phyloP scores from a whole-genome alignment of 2,329 filamentous ascomycete genomes.

The Davidsoniella virescens region DNA sequence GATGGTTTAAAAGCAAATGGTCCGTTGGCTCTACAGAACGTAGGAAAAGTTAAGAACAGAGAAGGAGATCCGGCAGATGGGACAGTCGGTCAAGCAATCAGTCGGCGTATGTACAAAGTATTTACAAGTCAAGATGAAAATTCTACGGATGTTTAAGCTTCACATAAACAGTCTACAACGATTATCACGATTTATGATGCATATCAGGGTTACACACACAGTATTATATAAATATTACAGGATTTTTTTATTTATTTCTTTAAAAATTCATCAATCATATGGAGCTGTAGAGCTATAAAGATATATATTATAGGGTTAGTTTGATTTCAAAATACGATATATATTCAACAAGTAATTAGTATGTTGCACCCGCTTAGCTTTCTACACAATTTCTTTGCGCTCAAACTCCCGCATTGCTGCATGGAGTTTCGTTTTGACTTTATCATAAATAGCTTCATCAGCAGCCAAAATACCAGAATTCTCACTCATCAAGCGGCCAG shows the following conservation, averaged over 20 bases:
- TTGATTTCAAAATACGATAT: neutral
- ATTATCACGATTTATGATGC: neutral
- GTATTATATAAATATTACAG: too few relatives aligned
- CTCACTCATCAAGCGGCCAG: conserved; percentile 29
- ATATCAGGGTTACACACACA: neutral
- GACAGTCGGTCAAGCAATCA: conserved; percentile 40
- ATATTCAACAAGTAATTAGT: neutral
- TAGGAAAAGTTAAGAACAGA: conserved; percentile 39
- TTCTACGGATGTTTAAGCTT: conserved; percentile 35
- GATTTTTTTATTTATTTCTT: too few relatives aligned
- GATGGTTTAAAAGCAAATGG: conserved; percentile 41
- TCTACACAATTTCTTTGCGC: conserved; percentile 4
- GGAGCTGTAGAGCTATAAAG: too few relatives aligned
- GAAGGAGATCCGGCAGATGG: conserved; percentile 40
- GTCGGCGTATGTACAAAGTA: conserved; percentile 41
- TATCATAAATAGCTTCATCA: conserved; percentile 26
- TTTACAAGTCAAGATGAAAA: conserved; percentile 40
- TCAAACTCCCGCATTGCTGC: conserved; percentile 8
- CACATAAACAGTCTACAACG: neutral
- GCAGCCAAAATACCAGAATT: conserved; percentile 44
- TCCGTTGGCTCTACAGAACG: conserved; percentile 42
- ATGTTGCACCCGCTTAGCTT: neutral
- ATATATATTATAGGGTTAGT: too few relatives aligned
- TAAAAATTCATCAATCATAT: too few relatives aligned
- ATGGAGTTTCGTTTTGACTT: conserved; percentile 21